Evolutionary conservation across 331 rosid genomes (phyloP).

Genomic region (Phaseolus coccineus): DNA sequence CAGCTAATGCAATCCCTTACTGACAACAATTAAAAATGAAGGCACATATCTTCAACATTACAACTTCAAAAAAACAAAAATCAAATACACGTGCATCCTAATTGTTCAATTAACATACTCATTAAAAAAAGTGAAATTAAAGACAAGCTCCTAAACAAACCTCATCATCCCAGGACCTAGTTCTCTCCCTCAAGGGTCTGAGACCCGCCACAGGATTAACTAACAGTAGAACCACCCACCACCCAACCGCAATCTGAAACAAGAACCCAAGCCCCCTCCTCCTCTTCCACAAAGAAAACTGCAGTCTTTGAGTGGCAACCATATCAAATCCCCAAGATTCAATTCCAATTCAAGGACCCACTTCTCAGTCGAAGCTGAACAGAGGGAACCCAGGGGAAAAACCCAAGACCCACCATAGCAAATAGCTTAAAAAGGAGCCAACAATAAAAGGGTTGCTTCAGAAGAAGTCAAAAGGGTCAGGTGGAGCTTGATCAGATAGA

Average conservation of each 20-base stretch:
- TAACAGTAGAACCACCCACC: conserved; percentile 58
- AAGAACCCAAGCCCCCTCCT: conserved; percentile 53
- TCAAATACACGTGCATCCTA: conserved; percentile 12
- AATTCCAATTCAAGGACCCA: conserved; percentile 56
- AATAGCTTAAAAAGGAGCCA: conserved; percentile 46
- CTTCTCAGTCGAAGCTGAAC: conserved; percentile 48
- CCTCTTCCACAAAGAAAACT: conserved; percentile 48
- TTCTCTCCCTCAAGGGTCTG: conserved; percentile 85
- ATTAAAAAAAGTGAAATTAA: not conserved
- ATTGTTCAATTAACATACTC: conserved; percentile 23
- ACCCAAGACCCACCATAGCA: conserved; percentile 52
- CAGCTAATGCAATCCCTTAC: conserved; percentile 12
- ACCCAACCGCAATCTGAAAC: conserved; percentile 51
- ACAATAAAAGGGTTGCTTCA: conserved; percentile 65
- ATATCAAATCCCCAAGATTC: conserved; percentile 55
- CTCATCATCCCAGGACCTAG: conserved; percentile 94
- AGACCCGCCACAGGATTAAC: conserved; percentile 66
- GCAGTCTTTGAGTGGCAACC: conserved; percentile 50
- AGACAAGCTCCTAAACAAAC: conserved; percentile 54
- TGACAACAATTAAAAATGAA: not conserved
- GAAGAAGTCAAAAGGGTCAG: conserved; percentile 58
- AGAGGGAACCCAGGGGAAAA: conserved; percentile 45
- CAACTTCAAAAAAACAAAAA: not conserved
- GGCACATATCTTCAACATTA: conserved; percentile 5
- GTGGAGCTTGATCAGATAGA: conserved; percentile 55